Base-by-base conservation (phyloP, 192 early-diverging fungal genomes). In the Chytriomyces sp. region DNA sequence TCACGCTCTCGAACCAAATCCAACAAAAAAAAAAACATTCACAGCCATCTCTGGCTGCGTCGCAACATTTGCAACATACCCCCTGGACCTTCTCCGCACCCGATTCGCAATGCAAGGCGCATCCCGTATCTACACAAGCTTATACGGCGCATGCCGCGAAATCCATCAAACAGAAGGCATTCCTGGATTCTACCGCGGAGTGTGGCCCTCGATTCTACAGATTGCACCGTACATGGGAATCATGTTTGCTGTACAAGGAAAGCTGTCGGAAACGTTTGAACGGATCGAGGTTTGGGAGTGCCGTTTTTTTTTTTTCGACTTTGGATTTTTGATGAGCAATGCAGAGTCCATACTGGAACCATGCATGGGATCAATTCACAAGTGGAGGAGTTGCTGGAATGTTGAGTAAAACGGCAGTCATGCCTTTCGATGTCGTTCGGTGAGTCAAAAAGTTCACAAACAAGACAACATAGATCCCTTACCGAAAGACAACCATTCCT, bases 221-320 rank as follows among this genome's bases (percentile, higher is more conserved):
- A 95, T 99, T 44, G 92, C 95, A 81, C 97, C 97, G 16, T 96
- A 97, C 67, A 97, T 97, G 94, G 95, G 95, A 16, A 84, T 96
- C 11, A 88, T 95, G 78, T 99, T 99, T 88, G 88, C 90, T 50
- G 90, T 87, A 48, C 93, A 95, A 78, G 89, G 92, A 69, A 72
- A 77, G 28, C 79, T 93, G 63, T 28, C 11, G 57, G 20, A 18
- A 64, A 64, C 20, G 11, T n/a, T 35, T 74, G 50, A 20, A 10
- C 59, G 53, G 59, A 23, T 8, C n/a, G 24, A 16, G 28, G 18
- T 24, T 71, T 50, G 48, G 35, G 9, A 59, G 6, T 2, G 24
- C 23, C 0, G 3, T 0, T 50, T 2, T 23, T 10, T 28, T 23
- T 16, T 24, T 24, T 23, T 8, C 8, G 23, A 26, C 44, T 67